phyloP scores from a whole-genome alignment of 1,139 yeast species.

The Saccharomyces hybrid region DNA sequence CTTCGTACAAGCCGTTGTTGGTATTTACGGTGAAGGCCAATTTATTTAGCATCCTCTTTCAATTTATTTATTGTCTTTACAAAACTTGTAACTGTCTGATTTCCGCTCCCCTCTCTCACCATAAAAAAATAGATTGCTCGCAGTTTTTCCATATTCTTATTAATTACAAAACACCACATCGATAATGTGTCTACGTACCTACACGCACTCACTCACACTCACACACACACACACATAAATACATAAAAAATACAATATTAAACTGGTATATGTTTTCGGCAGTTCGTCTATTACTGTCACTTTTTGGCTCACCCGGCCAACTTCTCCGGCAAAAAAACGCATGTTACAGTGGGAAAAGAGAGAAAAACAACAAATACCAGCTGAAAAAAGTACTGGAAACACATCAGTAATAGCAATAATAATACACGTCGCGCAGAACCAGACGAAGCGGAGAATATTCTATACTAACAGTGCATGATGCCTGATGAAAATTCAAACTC shows the following conservation, averaged over 20 bases:
- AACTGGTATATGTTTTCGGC: not conserved
- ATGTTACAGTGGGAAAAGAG: not conserved
- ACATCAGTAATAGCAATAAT: not conserved
- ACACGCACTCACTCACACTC: not conserved
- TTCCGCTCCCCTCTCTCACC: not conserved
- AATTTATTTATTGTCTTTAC: slow-evolving; percentile 10
- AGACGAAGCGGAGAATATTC: slow-evolving; percentile 1
- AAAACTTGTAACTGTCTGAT: slow-evolving; percentile 2
- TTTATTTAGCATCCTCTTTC: slow-evolving; percentile 6
- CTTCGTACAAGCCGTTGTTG: slow-evolving; percentile 25
- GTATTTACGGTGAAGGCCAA: slow-evolving; percentile 30
- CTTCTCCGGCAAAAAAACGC: not conserved
- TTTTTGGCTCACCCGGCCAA: not conserved
- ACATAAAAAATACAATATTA: not conserved
- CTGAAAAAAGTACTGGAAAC: not conserved
- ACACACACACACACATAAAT: not conserved
- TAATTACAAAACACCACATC: not conserved
- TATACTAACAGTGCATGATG: not conserved
- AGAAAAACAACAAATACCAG: not conserved
- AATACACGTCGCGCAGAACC: not conserved
- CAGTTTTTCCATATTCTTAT: not conserved
- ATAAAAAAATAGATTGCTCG: not conserved
- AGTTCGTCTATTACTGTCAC: not conserved
- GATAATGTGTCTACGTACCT: not conserved
- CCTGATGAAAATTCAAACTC: not conserved